A percentile compares a stretch with the other conserved stretches of the same genome.
Conservation (phyloP, 1,284 basidiomycete genomes). For the Mycosarcoma mackinlayi region DNA sequence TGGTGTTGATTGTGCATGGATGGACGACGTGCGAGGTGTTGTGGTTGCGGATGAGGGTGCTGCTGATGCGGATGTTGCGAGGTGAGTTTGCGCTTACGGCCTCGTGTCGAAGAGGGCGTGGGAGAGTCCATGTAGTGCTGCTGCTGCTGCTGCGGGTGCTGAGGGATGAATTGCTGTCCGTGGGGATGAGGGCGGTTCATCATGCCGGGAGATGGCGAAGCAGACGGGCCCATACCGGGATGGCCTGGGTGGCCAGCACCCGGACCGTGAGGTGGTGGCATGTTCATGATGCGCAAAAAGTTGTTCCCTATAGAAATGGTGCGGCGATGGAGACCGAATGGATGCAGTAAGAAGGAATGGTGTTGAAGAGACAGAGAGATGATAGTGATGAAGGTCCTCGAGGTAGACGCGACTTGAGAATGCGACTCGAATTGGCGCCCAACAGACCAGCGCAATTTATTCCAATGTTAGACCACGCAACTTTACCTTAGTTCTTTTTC, state of each 20-base stretch:
- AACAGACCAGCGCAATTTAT: too few relatives aligned
- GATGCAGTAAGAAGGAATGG: not conserved
- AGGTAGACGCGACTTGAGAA: conserved; percentile 7
- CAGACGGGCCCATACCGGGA: conserved; percentile 22
- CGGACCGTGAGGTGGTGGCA: conserved; percentile 46
- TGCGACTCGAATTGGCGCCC: not conserved
- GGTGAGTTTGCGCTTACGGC: conserved; percentile 47
- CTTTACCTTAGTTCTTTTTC: not conserved
- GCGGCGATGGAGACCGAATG: not conserved
- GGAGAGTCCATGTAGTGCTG: conserved; percentile 41
- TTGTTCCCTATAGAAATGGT: not conserved
- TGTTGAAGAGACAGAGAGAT: not conserved
- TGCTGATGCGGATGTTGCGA: conserved; percentile 22
- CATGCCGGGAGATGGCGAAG: conserved; percentile 41
- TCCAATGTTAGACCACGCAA: conserved; percentile 8
- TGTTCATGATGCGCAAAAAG: conserved; percentile 26
- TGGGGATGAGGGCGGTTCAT: conserved; percentile 35
- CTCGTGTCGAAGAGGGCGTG: conserved; percentile 29
- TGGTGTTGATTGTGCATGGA: conserved; percentile 34
- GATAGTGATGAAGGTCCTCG: conserved; percentile 9
- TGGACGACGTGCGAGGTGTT: conserved; percentile 27
- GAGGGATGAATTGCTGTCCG: conserved; percentile 31
- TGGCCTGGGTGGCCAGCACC: conserved; percentile 32
- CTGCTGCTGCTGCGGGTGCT: conserved; percentile 26
- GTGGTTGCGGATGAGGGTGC: conserved; percentile 5